Conservation (phyloP, 176 grass and related monocot species). For the Otatea glauca region DNA sequence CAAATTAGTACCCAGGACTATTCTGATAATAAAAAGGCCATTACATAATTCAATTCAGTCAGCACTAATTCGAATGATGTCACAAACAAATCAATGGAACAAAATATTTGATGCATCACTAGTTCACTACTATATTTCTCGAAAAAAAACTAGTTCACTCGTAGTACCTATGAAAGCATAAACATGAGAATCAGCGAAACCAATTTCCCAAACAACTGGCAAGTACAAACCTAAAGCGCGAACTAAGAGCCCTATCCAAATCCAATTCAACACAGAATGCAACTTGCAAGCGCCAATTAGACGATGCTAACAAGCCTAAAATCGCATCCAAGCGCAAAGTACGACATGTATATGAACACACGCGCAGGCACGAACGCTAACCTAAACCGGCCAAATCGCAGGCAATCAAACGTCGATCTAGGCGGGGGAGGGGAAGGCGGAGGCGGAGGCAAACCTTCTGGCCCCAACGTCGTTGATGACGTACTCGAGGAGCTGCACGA, state of each 20-base stretch:
- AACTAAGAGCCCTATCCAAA: neutral
- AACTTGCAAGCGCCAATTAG: neutral
- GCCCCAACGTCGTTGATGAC: slow-evolving; percentile 50
- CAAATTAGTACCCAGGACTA: neutral
- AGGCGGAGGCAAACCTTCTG: slow-evolving; percentile 50
- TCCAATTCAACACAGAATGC: too few relatives aligned
- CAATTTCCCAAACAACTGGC: neutral
- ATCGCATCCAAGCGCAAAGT: neutral
- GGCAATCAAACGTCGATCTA: neutral
- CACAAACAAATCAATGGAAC: neutral
- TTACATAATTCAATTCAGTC: neutral
- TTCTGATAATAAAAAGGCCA: neutral
- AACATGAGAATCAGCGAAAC: neutral
- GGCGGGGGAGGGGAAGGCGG: neutral
- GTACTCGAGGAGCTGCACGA: slow-evolving; percentile 81
- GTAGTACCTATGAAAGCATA: neutral
- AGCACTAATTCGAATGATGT: slow-evolving; percentile 5
- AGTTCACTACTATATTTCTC: neutral
- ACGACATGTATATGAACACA: neutral
- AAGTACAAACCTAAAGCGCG: neutral
- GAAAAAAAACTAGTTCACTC: neutral
- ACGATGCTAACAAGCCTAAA: neutral
- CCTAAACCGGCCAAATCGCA: neutral
- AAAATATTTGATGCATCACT: neutral
- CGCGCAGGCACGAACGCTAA: slow-evolving; percentile 23